These are phyloP conservation scores for Arachnopeziza araneosa DNA, from an alignment of 2,329 filamentous ascomycete genomes.

Conservation along the genomic window DNA sequence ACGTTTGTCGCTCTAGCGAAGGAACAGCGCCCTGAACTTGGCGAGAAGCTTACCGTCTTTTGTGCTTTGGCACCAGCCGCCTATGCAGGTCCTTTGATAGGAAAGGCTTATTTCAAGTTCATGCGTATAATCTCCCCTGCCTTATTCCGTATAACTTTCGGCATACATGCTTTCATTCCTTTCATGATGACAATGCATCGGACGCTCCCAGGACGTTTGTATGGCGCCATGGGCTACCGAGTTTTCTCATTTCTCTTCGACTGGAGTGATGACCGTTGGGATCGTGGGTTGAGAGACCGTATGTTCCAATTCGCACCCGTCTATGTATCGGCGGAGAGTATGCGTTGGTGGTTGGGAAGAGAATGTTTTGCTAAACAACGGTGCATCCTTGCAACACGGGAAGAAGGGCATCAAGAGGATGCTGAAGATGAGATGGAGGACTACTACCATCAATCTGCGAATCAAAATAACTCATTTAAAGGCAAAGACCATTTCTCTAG, in stretches of 20 bases:
- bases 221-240: conserved; percentile 78
- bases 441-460: conserved; percentile 4
- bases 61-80: conserved; percentile 87
- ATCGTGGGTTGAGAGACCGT: conserved; percentile 68
- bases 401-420: conserved; percentile 60
- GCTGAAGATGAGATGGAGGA: conserved; percentile 35
- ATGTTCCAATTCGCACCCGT: conserved; percentile 93
- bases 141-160: conserved; percentile 78
- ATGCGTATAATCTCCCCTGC: conserved; percentile 73
- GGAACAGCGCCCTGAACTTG: conserved; percentile 80
- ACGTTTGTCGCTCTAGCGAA: conserved; percentile 84
- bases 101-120: conserved; percentile 87
- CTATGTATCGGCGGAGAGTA: conserved; percentile 82
- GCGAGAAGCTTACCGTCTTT: conserved; percentile 78
- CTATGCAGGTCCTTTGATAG: conserved; percentile 81
- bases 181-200: conserved; percentile 49
- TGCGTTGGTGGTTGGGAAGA: conserved; percentile 91
- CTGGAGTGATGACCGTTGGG: conserved; percentile 84
- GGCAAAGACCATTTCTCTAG: not conserved
- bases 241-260: conserved; percentile 87
- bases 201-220: conserved; percentile 59
- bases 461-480: not conserved
- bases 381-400: conserved; percentile 77
- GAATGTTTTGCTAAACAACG: conserved; percentile 82
- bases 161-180: conserved; percentile 89